Conservation (phyloP, 352 stramenopile genomes). For the Phytophthora cajani region DNA sequence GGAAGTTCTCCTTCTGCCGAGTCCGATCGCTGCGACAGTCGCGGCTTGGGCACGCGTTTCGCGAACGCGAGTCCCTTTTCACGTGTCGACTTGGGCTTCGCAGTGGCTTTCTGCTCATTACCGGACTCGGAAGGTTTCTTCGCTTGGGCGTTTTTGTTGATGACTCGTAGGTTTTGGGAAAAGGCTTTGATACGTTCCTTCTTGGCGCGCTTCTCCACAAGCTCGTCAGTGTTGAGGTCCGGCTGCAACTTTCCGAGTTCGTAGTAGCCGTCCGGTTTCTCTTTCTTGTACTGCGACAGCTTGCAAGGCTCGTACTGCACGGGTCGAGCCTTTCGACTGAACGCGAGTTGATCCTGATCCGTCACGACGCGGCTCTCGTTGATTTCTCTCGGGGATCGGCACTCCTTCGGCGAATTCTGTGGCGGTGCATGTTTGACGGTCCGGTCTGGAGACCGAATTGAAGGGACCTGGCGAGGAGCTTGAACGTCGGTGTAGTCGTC, state of each 20-base stretch:
- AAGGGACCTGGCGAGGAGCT: conserved; percentile 3
- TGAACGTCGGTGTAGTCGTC: conserved; percentile 42
- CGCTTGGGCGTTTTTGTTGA: conserved; percentile 64
- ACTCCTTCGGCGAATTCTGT: conserved; percentile 34
- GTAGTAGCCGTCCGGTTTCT: conserved; percentile 85
- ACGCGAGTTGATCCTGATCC: conserved; percentile 76
- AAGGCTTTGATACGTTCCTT: conserved; percentile 85
- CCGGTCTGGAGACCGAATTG: conserved; percentile 19
- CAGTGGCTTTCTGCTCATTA: conserved; percentile 18
- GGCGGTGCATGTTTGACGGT: conserved; percentile 4
- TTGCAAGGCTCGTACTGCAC: conserved; percentile 88
- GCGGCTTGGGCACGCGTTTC: conserved; percentile 83
- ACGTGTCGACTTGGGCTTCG: conserved; percentile 64
- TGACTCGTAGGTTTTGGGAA: conserved; percentile 75
- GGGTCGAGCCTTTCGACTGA: conserved; percentile 72
- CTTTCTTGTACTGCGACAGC: conserved; percentile 87
- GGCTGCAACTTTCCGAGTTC: conserved; percentile 90
- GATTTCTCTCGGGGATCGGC: conserved; percentile 55
- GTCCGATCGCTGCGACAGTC: conserved; percentile 33
- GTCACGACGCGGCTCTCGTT: conserved; percentile 67
- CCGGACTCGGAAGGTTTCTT: conserved; percentile 44
- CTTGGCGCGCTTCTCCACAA: conserved; percentile 84
- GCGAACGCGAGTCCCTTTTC: conserved; percentile 82
- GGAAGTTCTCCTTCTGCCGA: conserved; percentile 26
- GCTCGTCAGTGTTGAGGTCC: conserved; percentile 81